Percentiles rank a stretch among this genome's conserved stretches.
These are phyloP conservation scores for Arabis alpina DNA, from an alignment of 345 rosid genomes.

Conservation along the genomic window DNA sequence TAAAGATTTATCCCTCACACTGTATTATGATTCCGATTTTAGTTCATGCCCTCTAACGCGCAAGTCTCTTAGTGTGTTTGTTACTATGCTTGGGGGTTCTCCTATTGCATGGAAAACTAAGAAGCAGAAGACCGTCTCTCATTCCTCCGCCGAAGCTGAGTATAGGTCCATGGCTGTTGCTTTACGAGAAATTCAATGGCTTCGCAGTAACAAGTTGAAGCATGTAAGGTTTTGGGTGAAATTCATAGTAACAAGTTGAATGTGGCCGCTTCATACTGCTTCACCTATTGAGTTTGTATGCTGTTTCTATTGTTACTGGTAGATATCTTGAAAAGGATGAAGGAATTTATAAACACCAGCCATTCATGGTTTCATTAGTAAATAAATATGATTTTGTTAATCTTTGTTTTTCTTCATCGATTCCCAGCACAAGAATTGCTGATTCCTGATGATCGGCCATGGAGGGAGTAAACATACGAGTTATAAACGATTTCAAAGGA, in stretches of 20 bases:
- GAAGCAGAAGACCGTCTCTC: not conserved
- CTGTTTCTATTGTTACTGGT: too few relatives aligned
- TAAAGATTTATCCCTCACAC: too few relatives aligned
- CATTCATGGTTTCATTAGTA: too few relatives aligned
- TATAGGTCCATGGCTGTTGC: not conserved
- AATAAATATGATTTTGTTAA: too few relatives aligned
- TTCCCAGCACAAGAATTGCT: too few relatives aligned
- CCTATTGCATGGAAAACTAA: not conserved
- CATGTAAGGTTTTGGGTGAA: slow-evolving; percentile 49
- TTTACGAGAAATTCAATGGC: not conserved
- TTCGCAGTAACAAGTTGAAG: slow-evolving; percentile 55
- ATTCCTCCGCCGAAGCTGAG: not conserved
- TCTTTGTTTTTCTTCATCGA: not conserved
- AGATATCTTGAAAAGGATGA: too few relatives aligned
- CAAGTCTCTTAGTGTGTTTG: not conserved
- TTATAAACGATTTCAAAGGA: slow-evolving; percentile 55
- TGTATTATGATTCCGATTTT: not conserved
- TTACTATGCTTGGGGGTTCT: not conserved
- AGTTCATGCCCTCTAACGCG: not conserved
- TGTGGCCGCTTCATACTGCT: too few relatives aligned
- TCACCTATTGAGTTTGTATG: too few relatives aligned
- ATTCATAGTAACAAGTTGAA: too few relatives aligned
- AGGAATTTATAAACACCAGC: too few relatives aligned
- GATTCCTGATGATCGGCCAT: too few relatives aligned
- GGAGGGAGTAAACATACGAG: slow-evolving; percentile 47